Percentiles rank a stretch among this genome's conserved stretches.
Evolutionary conservation across 2,329 filamentous ascomycete species (phyloP).

Genomic region (Talaromyces pinophilus): DNA sequence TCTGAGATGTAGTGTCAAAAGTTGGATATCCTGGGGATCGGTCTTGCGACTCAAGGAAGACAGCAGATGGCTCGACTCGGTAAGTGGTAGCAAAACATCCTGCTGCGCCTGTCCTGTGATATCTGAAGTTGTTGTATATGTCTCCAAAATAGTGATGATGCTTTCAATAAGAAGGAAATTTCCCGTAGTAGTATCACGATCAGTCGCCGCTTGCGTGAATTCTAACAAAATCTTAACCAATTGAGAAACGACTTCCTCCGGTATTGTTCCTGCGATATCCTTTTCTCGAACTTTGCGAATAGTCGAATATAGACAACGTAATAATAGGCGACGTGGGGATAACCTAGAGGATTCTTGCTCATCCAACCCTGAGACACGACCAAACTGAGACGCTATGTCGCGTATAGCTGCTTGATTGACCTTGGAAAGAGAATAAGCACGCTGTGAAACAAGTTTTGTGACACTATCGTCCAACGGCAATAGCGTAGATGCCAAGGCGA

Average conservation of each 20-base stretch:
- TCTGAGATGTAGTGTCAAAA: constrained; percentile 56
- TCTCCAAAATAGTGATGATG: constrained; percentile 42
- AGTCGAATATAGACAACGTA: constrained; percentile 37
- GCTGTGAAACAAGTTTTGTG: constrained; percentile 27
- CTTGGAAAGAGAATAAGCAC: constrained; percentile 33
- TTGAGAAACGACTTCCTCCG: constrained; percentile 31
- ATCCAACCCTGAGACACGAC: constrained; percentile 30
- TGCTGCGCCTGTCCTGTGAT: constrained; percentile 32
- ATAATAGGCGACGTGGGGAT: constrained; percentile 37
- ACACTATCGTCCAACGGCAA: constrained; percentile 36
- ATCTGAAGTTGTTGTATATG: constrained; percentile 36
- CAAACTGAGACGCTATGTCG: constrained; percentile 30
- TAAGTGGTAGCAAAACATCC: constrained; percentile 34
- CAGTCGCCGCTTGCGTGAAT: constrained; percentile 25
- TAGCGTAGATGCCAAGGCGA: constrained; percentile 32
- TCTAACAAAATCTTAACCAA: constrained; percentile 36
- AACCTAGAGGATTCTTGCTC: constrained; percentile 27
- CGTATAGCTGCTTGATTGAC: constrained; percentile 34
- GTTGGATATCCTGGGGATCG: constrained; percentile 29
- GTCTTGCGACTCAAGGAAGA: constrained; percentile 24
- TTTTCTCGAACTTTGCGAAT: constrained; percentile 37
- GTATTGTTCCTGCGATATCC: constrained; percentile 32
- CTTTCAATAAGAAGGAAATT: constrained; percentile 31
- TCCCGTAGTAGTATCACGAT: constrained; percentile 19
- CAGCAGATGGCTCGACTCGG: constrained; percentile 45